A percentile compares a stretch with the other conserved stretches of the same genome.
Conservation (phyloP, 495 filamentous ascomycete genomes). For the Hypoxylon crocopeplum region DNA sequence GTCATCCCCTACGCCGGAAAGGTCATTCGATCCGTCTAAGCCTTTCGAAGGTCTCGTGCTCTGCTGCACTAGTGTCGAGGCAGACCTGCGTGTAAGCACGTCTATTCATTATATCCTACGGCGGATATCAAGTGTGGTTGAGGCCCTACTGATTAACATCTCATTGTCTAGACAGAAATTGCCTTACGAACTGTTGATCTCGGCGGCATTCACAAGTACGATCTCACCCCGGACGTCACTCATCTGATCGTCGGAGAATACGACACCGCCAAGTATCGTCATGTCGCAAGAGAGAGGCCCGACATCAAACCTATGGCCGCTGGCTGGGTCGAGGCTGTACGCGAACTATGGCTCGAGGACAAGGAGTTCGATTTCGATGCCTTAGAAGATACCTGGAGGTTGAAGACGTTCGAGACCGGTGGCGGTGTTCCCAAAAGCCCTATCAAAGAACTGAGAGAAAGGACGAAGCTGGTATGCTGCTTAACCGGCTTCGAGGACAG, state of each 20-base stretch:
- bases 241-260: slow-evolving; percentile 91
- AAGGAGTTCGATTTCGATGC: slow-evolving; percentile 75
- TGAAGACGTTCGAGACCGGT: slow-evolving; percentile 50
- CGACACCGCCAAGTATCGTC: slow-evolving; percentile 90
- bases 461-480: slow-evolving; percentile 71
- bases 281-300: slow-evolving; percentile 85
- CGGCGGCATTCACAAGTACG: slow-evolving; percentile 83
- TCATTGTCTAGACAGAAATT: slow-evolving; percentile 66
- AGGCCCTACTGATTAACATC: slow-evolving; percentile 2
- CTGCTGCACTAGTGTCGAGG: slow-evolving; percentile 87
- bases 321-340: slow-evolving; percentile 84
- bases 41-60: slow-evolving; percentile 84
- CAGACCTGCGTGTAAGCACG: slow-evolving; percentile 77
- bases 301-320: slow-evolving; percentile 82
- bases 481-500: slow-evolving; percentile 90
- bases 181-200: slow-evolving; percentile 75
- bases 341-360: slow-evolving; percentile 80
- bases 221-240: slow-evolving; percentile 95
- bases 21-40: slow-evolving; percentile 52
- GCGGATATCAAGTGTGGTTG: too few species aligned
- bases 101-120: background rate
- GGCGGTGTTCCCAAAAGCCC: slow-evolving; percentile 40
- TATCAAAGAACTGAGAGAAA: slow-evolving; percentile 29
- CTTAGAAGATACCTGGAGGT: slow-evolving; percentile 56
- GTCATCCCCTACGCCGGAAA: slow-evolving; percentile 29